Evolutionary conservation across 2,329 filamentous ascomycete species (phyloP).

Genomic region (Trichoderma atroviride): DNA sequence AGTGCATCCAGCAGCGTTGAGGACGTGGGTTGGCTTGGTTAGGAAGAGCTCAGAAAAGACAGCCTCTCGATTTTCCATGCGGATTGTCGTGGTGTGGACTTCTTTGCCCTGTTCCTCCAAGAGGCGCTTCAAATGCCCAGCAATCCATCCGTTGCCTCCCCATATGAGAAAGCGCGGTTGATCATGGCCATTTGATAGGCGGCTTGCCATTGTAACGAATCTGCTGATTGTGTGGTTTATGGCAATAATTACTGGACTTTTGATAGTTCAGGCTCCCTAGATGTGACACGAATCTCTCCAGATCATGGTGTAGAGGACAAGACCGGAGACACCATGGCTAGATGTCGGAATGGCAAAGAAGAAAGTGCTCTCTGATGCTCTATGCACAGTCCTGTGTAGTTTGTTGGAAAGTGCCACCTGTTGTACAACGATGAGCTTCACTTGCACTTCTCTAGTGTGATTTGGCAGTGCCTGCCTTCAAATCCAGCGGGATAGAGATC

Average conservation of each 20-base stretch:
- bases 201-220: background rate
- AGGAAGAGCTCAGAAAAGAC: constrained; percentile 60
- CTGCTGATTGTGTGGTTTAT: background rate
- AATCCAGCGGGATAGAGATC: background rate
- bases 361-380: background rate
- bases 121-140: constrained; percentile 61
- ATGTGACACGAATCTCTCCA: background rate
- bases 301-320: background rate
- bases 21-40: constrained; percentile 65
- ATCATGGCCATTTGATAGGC: background rate
- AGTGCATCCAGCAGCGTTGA: constrained; percentile 68
- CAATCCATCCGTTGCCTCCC: constrained; percentile 66
- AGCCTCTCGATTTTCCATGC: constrained; percentile 64
- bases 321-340: background rate
- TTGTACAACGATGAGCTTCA: background rate
- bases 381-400: background rate
- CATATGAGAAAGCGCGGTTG: constrained; percentile 60
- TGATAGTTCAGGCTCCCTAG: background rate
- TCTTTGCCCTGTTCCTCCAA: constrained; percentile 63
- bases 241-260: background rate
- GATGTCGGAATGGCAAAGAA: background rate
- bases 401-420: background rate
- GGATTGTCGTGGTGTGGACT: constrained; percentile 61
- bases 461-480: background rate
- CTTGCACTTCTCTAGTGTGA: background rate